Evolutionary conservation across 805 yeast genomes (phyloP).

Genomic region (Yarrowia sp.): DNA sequence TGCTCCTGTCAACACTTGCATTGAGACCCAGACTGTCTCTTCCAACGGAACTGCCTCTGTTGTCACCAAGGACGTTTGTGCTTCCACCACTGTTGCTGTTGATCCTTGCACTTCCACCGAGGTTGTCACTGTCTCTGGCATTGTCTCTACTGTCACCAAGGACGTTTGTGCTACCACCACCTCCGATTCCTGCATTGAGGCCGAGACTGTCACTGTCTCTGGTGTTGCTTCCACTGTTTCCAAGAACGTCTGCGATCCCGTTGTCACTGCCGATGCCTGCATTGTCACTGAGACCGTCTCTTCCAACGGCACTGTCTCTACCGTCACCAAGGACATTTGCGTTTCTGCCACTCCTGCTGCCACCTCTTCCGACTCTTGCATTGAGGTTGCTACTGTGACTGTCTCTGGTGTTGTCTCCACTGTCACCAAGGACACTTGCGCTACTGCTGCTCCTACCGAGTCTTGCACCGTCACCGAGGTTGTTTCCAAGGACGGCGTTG

Average conservation of each 20-base stretch:
- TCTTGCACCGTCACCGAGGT: not conserved
- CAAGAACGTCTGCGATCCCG: not conserved
- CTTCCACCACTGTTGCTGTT: not conserved
- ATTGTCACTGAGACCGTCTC: not conserved
- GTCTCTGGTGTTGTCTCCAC: not conserved
- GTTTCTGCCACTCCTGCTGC: not conserved
- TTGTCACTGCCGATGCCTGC: not conserved
- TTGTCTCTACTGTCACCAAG: not conserved
- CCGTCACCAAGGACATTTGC: not conserved
- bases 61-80: not conserved
- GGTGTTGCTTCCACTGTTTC: not conserved
- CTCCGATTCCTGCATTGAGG: not conserved
- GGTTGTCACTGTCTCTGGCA: not conserved
- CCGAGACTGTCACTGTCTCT: not conserved
- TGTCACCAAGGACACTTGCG: not conserved
- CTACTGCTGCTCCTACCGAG: not conserved
- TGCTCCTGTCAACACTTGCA: not conserved
- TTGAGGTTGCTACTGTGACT: not conserved
- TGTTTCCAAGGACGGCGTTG: not conserved
- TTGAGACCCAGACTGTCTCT: not conserved
- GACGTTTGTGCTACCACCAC: not conserved
- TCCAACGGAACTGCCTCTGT: too few species aligned
- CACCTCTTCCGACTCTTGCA: not conserved
- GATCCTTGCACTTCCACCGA: not conserved
- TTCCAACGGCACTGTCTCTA: not conserved